Percentiles rank a stretch among this genome's conserved stretches.
Conservation (phyloP, 1,284 basidiomycete species). For the Ustilago esculenta region DNA sequence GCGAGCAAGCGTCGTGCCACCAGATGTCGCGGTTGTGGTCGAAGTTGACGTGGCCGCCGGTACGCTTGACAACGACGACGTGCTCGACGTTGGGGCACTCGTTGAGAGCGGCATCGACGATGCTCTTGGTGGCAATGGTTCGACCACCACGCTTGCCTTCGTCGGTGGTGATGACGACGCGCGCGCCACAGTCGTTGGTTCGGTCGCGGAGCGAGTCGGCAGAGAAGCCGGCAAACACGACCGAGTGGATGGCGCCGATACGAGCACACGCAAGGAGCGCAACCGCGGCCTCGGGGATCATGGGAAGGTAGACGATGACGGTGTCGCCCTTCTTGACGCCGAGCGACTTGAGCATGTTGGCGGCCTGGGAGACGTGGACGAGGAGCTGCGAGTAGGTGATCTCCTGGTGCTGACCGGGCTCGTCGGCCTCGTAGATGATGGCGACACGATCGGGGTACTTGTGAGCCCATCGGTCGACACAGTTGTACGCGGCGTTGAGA, state of each 20-base stretch:
- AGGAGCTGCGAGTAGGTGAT: conserved; percentile 85
- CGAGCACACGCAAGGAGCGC: conserved; percentile 97
- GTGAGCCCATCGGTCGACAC: conserved; percentile 94
- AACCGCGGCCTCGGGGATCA: conserved; percentile 78
- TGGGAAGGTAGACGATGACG: conserved; percentile 73
- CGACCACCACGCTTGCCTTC: conserved; percentile 96
- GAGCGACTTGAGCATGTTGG: conserved; percentile 88
- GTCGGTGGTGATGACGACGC: conserved; percentile 93
- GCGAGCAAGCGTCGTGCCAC: conserved; percentile 92
- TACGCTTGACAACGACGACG: conserved; percentile 87
- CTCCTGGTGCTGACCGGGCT: conserved; percentile 81
- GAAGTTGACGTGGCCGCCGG: conserved; percentile 84
- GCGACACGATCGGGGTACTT: conserved; percentile 90
- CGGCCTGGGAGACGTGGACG: conserved; percentile 80
- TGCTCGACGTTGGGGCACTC: conserved; percentile 87
- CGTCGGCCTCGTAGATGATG: conserved; percentile 98
- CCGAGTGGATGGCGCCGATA: conserved; percentile 97
- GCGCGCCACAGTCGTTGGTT: conserved; percentile 86
- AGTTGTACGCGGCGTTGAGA: conserved; percentile 87
- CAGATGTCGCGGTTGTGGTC: conserved; percentile 87
- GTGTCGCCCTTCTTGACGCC: conserved; percentile 95
- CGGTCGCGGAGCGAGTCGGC: conserved; percentile 96
- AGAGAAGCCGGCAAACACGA: conserved; percentile 97
- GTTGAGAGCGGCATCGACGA: conserved; percentile 91
- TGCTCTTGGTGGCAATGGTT: conserved; percentile 89